phyloP scores from a whole-genome alignment of 2,329 filamentous ascomycete species.

The Podosphaera leucotricha region DNA sequence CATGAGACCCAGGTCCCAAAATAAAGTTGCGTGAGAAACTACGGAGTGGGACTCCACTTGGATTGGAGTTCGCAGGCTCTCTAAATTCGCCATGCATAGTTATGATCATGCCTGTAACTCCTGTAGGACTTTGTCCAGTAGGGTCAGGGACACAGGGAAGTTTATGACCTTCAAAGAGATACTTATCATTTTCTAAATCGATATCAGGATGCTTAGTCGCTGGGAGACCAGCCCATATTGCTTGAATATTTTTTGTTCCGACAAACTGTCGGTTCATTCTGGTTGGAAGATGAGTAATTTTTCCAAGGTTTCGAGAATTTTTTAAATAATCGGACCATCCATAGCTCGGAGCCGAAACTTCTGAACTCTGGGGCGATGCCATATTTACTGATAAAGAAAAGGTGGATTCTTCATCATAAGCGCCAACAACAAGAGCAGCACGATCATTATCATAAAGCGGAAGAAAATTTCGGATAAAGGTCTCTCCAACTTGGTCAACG shows the following conservation, averaged over 20 bases:
- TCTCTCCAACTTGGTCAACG: constrained; percentile 48
- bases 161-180: constrained; percentile 62
- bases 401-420: constrained; percentile 53
- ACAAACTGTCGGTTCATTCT: constrained; percentile 41
- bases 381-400: constrained; percentile 59
- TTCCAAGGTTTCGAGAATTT: constrained; percentile 54
- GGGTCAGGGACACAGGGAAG: constrained; percentile 49
- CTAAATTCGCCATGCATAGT: constrained; percentile 69
- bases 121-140: constrained; percentile 33
- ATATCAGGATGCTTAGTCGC: constrained; percentile 53
- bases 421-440: constrained; percentile 32
- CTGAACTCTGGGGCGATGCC: constrained; percentile 25
- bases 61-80: constrained; percentile 36
- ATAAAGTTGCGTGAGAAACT: constrained; percentile 68
- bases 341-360: constrained; percentile 20
- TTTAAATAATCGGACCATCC: constrained; percentile 57
- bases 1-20: constrained; percentile 47
- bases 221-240: constrained; percentile 48
- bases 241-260: constrained; percentile 39
- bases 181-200: constrained; percentile 40
- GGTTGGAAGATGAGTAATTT: constrained; percentile 35
- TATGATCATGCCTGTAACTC: constrained; percentile 57
- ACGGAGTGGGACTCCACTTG: constrained; percentile 33
- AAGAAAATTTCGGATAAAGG: constrained; percentile 55
- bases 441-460: constrained; percentile 50